Evolutionary conservation across 1,139 yeast genomes (phyloP).

Genomic region (Suhomyces panamericanus): DNA sequence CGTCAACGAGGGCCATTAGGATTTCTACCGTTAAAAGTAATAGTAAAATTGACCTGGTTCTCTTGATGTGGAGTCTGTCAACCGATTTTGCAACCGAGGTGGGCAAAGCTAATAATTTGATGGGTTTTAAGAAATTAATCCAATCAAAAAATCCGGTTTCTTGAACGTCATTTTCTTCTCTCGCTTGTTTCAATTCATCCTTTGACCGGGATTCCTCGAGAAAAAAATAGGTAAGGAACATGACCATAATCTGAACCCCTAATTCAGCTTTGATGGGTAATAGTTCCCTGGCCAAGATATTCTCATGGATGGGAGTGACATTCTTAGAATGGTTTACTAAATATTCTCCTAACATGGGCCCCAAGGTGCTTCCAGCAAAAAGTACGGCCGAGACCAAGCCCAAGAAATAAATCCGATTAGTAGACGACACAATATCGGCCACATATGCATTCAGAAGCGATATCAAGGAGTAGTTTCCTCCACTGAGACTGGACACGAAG

Average conservation of each 20-base stretch:
- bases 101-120: conserved; percentile 41
- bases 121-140: conserved; percentile 45
- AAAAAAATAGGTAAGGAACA: conserved; percentile 35
- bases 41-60: conserved; percentile 35
- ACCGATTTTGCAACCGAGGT: conserved; percentile 26
- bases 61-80: conserved; percentile 11
- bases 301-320: conserved; percentile 2
- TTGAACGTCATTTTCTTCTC: background rate
- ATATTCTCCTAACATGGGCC: conserved; percentile 12
- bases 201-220: conserved; percentile 53
- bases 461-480: conserved; percentile 10
- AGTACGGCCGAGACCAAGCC: conserved; percentile 13
- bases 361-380: conserved; percentile 12
- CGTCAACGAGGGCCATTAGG: conserved; percentile 9
- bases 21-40: conserved; percentile 48
- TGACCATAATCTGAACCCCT: conserved; percentile 22
- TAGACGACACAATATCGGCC: conserved; percentile 13
- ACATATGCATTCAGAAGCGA: conserved; percentile 13
- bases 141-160: conserved; percentile 1
- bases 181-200: conserved; percentile 44
- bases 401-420: conserved; percentile 9
- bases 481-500: conserved; percentile 10
- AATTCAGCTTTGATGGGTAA: conserved; percentile 35
- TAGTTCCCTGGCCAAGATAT: conserved; percentile 21
- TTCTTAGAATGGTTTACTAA: conserved; percentile 1